Evolutionary conservation across 108 stramenopile species (phyloP).

Genomic region (Mediolabrus comicus): DNA sequence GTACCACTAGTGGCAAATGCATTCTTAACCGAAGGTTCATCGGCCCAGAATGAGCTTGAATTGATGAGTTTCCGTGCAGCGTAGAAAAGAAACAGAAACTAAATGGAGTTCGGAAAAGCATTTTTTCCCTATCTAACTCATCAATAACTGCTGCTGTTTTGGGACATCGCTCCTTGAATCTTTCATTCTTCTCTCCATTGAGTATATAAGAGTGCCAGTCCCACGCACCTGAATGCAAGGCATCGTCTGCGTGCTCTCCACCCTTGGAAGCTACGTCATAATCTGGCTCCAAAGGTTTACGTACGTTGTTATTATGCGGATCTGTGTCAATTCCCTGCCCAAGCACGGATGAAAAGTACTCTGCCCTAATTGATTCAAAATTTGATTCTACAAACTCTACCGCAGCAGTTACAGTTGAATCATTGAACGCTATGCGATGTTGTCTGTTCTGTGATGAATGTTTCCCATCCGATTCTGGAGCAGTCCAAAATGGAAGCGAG

Average conservation of each 20-base stretch:
- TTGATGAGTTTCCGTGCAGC: constrained; percentile 58
- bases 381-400: constrained; percentile 67
- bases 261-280: constrained; percentile 56
- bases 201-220: constrained; percentile 90
- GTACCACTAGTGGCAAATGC: constrained; percentile 94
- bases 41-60: constrained; percentile 87
- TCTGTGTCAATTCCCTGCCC: constrained; percentile 22
- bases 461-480: not conserved
- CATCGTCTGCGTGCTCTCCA: constrained; percentile 41
- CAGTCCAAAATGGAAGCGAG: constrained; percentile 73
- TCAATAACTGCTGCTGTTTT: constrained; percentile 66
- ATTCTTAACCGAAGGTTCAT: constrained; percentile 94
- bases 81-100: constrained; percentile 90
- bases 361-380: constrained; percentile 55
- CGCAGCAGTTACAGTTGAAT: constrained; percentile 62
- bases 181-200: constrained; percentile 61
- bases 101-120: constrained; percentile 75
- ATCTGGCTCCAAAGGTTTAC: constrained; percentile 52
- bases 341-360: constrained; percentile 61
- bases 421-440: constrained; percentile 73
- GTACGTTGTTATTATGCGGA: constrained; percentile 4
- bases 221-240: constrained; percentile 64
- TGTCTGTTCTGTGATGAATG: constrained; percentile 12
- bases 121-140: constrained; percentile 32
- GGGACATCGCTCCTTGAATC: constrained; percentile 71